Evolutionary conservation across 345 rosid genomes (phyloP), one percentile per base, ranked within the genome.

Genomic region (Melastoma malabathricum): DNA sequence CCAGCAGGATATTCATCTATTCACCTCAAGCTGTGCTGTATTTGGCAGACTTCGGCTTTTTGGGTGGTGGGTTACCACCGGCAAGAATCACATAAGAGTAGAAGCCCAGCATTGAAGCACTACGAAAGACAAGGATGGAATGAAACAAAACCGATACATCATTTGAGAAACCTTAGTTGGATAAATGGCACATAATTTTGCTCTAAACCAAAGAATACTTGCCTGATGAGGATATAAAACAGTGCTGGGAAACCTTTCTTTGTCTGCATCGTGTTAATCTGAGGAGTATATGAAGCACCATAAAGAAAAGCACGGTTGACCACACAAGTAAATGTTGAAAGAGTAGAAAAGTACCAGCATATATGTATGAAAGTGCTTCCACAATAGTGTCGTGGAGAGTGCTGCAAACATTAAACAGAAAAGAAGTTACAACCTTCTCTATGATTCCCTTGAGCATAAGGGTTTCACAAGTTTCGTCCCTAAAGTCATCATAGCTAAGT

Each of bases 51-150:
- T 79, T 84, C 77, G 68, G 61, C 76, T 88, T 84, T 75, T 82
- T 88, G 47, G 97, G 99, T 29, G 95, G 95, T 25, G 97, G 99
- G 56, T 93, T 88, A 55, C 99, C 99, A 56, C 99, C 97, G 1
- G 97, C 77, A 38, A 81, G 52, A 65, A 85, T 63, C 66, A 92
- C 95, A 56, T 88, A 75, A 0, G 66, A 61, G 59, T 81, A 93
- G 75, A 88, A 88, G 66, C 75, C 81, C 51, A 87, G 64, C 97
- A 88, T 92, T 25, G 75, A 77, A 59, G 84, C 86, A 77, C 98
- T 92, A 77, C 54, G 44, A 44, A 16, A 39, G 25, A 47, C 4
- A n/a, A 15, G 46, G 39, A 39, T 23, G 18, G 52, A 18, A 0
- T 27, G 19, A 23, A 23, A 47, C 34, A 13, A n/a, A 34, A 22